A percentile compares a stretch with the other conserved stretches of the same genome.
phyloP scores from a whole-genome alignment of 2,329 filamentous ascomycete genomes.

The Fusarium albidum region DNA sequence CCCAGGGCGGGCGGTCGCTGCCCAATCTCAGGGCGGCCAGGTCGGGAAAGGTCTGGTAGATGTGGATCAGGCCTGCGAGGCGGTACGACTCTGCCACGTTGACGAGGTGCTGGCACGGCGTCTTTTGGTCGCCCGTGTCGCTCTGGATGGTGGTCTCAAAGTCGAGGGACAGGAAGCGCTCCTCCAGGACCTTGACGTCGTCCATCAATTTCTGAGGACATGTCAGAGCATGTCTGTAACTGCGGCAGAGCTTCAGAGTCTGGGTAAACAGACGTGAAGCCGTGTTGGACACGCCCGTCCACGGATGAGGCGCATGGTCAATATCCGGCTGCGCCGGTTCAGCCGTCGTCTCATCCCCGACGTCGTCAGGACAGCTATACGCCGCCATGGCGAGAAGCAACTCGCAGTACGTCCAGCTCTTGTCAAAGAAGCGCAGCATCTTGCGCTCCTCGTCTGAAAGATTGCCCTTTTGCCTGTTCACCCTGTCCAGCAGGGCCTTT shows the following conservation, averaged over 20 bases:
- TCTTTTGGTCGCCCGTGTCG: conserved; percentile 42
- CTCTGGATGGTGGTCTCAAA: conserved; percentile 26
- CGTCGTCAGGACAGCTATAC: no score
- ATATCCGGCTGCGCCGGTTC: conserved; percentile 17
- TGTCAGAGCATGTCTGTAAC: conserved; percentile 41
- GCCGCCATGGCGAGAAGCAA: no score
- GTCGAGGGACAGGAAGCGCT: conserved; percentile 43
- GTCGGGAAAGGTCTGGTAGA: conserved; percentile 51
- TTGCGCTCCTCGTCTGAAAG: conserved; percentile 35
- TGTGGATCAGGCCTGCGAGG: conserved; percentile 47
- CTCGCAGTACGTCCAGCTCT: conserved; percentile 51
- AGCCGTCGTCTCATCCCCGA: conserved; percentile 24
- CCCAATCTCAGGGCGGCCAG: conserved; percentile 40
- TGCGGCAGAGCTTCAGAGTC: conserved; percentile 47
- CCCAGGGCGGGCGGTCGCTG: conserved; percentile 37
- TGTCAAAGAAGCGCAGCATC: conserved; percentile 48
- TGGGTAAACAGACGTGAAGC: conserved; percentile 46
- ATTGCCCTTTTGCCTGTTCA: conserved; percentile 32
- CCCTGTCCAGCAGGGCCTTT: conserved; percentile 36
- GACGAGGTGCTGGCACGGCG: conserved; percentile 43
- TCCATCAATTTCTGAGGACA: conserved; percentile 41
- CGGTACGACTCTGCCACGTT: conserved; percentile 49
- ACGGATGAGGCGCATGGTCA: conserved; percentile 44
- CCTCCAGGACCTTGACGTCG: conserved; percentile 44
- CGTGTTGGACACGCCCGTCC: conserved; percentile 48